Evolutionary conservation across 306 rosid genomes (phyloP).

Genomic region (Citrullus amarus): DNA sequence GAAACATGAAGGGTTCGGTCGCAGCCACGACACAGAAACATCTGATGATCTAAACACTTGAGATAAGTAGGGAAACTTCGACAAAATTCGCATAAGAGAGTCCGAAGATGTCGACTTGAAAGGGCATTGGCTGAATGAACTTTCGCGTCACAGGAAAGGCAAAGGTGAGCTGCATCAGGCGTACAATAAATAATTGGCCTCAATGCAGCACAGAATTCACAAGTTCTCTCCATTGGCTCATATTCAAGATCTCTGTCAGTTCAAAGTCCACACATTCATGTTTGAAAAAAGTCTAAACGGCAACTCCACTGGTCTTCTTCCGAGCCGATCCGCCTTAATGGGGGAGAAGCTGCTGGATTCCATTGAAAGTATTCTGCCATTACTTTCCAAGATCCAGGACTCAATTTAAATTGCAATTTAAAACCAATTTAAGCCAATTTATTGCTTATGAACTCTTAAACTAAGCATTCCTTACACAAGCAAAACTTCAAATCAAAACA

Average conservation of each 20-base stretch:
- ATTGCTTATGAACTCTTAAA: background rate
- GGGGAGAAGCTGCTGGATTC: background rate
- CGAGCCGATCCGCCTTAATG: background rate
- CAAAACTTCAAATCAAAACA: background rate
- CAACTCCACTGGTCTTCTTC: background rate
- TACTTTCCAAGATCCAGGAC: background rate
- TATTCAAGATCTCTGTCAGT: constrained; percentile 9
- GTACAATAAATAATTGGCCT: constrained; percentile 76
- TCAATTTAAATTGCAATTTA: background rate
- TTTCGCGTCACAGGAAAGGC: constrained; percentile 81
- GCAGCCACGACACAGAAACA: constrained; percentile 53
- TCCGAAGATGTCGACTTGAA: constrained; percentile 55
- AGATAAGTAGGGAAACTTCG: constrained; percentile 33
- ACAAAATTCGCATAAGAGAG: constrained; percentile 54
- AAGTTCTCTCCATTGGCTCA: constrained; percentile 56
- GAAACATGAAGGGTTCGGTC: constrained; percentile 38
- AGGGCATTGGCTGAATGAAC: constrained; percentile 77
- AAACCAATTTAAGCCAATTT: background rate
- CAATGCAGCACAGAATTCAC: constrained; percentile 62
- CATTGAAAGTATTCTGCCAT: background rate
- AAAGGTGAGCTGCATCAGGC: constrained; percentile 80
- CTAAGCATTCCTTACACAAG: background rate
- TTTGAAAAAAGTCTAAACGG: constrained; percentile 8
- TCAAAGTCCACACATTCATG: constrained; percentile 2
- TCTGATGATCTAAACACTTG: constrained; percentile 50